Evolutionary conservation across 1,284 basidiomycete genomes (phyloP).

Genomic region (Hymenochaete sp.): DNA sequence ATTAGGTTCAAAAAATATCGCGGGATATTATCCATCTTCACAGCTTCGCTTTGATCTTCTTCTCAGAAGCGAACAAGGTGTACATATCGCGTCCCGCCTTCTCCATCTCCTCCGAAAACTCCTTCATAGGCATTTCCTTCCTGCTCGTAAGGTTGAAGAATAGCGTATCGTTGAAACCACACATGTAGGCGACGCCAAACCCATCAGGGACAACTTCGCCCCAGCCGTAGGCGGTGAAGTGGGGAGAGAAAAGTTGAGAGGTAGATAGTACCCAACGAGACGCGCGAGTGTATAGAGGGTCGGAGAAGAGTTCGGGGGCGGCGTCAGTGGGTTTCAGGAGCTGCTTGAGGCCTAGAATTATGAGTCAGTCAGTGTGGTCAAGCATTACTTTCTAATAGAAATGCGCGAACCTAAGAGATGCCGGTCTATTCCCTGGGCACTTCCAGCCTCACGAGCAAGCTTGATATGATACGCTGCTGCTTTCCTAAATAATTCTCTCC

Average conservation of each 20-base stretch:
- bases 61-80: conserved; percentile 33
- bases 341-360: conserved; percentile 53
- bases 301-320: conserved; percentile 58
- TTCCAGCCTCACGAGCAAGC: conserved; percentile 63
- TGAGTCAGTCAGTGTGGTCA: neutral
- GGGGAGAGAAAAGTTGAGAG: conserved; percentile 78
- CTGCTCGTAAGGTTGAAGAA: conserved; percentile 78
- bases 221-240: conserved; percentile 80
- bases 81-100: conserved; percentile 62
- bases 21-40: too few relatives aligned
- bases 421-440: conserved; percentile 73
- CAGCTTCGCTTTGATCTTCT: conserved; percentile 1
- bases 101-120: conserved; percentile 58
- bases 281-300: conserved; percentile 61
- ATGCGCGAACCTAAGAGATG: conserved; percentile 62
- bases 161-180: conserved; percentile 61
- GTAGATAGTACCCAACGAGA: conserved; percentile 74
- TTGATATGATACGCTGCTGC: conserved; percentile 66
- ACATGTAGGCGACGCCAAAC: conserved; percentile 73
- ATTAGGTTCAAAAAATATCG: too few relatives aligned
- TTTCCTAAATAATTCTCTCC: conserved; percentile 48
- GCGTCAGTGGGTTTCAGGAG: conserved; percentile 52
- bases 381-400: neutral
- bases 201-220: conserved; percentile 78
- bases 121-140: conserved; percentile 63